Evolutionary conservation across 768 basidiomycete genomes (phyloP).

Genomic region (Boletus eberwhitei): DNA sequence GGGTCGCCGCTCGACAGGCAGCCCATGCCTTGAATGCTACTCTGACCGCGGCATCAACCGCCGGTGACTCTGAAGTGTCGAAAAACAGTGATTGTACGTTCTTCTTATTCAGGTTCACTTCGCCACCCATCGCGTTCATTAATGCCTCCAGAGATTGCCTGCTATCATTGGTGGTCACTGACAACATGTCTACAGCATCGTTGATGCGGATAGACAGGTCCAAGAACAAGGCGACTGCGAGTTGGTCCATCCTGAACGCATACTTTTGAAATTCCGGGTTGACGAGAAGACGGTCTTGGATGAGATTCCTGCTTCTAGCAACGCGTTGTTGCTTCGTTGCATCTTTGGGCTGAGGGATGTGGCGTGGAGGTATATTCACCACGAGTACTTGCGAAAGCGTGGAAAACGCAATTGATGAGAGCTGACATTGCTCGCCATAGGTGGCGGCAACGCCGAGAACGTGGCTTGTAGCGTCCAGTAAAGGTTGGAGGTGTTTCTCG

Average conservation of each 20-base stretch:
- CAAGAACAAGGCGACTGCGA: conserved; percentile 37
- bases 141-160: conserved; percentile 36
- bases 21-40: conserved; percentile 46
- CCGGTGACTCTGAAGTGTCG: conserved; percentile 16
- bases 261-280: conserved; percentile 30
- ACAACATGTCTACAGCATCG: conserved; percentile 42
- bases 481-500: conserved; percentile 21
- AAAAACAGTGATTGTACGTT: conserved; percentile 32
- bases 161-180: conserved; percentile 15
- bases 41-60: conserved; percentile 2
- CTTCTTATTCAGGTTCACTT: conserved; percentile 23
- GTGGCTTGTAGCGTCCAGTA: conserved; percentile 27
- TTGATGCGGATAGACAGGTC: conserved; percentile 38
- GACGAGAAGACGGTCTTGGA: conserved; percentile 35
- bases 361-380: conserved; percentile 28
- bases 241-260: conserved; percentile 46
- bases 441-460: conserved; percentile 43
- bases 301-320: conserved; percentile 14
- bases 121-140: conserved; percentile 39
- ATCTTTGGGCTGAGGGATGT: neutral
- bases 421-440: conserved; percentile 34
- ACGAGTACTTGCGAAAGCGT: conserved; percentile 35
- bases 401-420: conserved; percentile 41
- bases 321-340: neutral
- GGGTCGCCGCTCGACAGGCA: conserved; percentile 35